Evolutionary conservation across 148 eudicot genomes (phyloP).

Genomic region (Hydrangea macrophylla): DNA sequence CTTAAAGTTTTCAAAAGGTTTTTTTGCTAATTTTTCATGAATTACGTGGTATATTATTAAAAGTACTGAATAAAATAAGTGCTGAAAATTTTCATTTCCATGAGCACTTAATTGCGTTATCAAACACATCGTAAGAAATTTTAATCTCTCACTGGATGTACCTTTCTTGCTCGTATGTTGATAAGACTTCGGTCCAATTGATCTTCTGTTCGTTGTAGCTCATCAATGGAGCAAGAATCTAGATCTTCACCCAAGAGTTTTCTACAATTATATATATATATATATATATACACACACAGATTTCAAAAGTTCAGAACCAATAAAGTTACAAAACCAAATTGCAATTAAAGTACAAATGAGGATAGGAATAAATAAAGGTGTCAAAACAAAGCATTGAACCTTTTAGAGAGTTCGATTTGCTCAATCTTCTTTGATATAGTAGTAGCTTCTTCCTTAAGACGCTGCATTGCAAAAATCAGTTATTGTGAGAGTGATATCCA

Average conservation of each 20-base stretch:
- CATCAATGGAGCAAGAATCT: conserved; percentile 56
- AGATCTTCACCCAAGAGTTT: conserved; percentile 56
- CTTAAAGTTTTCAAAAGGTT: no score
- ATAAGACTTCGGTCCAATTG: conserved; percentile 57
- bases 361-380: no score
- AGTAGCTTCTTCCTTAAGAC: conserved; percentile 36
- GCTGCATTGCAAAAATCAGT: conserved; percentile 16
- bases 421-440: conserved; percentile 41
- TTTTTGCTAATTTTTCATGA: no score
- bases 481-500: not conserved
- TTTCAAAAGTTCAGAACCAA: not conserved
- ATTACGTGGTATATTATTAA: no score
- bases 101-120: no score
- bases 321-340: not conserved
- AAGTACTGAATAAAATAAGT: no score
- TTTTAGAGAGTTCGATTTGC: conserved; percentile 41
- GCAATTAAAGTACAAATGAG: not conserved
- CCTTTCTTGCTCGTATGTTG: conserved; percentile 63
- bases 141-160: not conserved
- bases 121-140: no score
- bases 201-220: conserved; percentile 50
- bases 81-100: no score
- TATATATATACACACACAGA: no score
- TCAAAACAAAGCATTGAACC: conserved; percentile 26
- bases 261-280: no score